Evolutionary conservation across 2,329 filamentous ascomycete genomes (phyloP), one percentile per base, ranked within the genome.

Genomic region (Sclerotinia sclerotiorum): DNA sequence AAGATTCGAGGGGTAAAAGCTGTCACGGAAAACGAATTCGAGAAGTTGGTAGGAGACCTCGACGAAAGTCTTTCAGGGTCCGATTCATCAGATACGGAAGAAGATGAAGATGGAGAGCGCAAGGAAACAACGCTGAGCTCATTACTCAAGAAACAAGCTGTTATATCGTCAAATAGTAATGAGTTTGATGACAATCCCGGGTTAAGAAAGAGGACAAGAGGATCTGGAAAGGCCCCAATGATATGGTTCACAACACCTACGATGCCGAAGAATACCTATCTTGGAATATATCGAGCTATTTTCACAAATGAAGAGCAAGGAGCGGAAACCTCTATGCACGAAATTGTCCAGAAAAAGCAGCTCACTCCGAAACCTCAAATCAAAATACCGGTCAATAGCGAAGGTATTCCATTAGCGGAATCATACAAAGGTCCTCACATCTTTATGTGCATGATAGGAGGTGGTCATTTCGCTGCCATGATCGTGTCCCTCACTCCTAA

Each of bases 391-490:
- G 44, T 85, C 85, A 70, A 81, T 49, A 87, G 87, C 68, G 88
- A 88, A 60, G 86, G 87, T 2, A 81, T 82, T 21, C 79, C 87
- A 6, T 82, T 85, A 2, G 81, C 83, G 1, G 80, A 85, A 13
- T 82, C 82, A 4, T 87, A 90, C 76, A 87, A 88, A 32, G 89
- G 90, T 10, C 92, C 93, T 2, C 94, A 98, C 77, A 88, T 97
- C 62, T 98, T 99, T 77, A 85, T 99, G 60, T 98, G 94, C 80
- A 99, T 99, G 95, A 97, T 99, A 63, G 95, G 95, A 32, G 95
- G 95, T 69, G 95, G 95, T 0, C 95, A 99, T 78, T 99, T 99
- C 77, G 95, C 95, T 0, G 95, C 92, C 63, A 98, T 98, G 94
- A 84, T 98, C 15, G 91, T 99, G 15, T 93, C 93, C 0, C 84